A percentile compares a stretch with the other conserved stretches of the same genome.
phyloP scores from a whole-genome alignment of 2,329 filamentous ascomycete genomes.

The Biscogniauxia mediterranea region DNA sequence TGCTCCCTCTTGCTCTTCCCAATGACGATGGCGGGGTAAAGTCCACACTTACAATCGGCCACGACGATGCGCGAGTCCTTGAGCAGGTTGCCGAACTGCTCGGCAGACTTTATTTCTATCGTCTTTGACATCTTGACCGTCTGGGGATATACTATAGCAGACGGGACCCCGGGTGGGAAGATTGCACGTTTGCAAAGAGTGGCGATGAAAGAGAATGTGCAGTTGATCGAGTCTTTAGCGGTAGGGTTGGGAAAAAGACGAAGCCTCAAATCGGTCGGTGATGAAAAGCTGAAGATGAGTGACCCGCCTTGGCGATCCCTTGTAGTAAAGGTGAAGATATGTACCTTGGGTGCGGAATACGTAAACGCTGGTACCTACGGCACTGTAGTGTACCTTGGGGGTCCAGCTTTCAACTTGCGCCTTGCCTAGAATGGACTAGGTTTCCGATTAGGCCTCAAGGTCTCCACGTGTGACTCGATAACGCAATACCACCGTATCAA shows the following conservation, averaged over 20 bases:
- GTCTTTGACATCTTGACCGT: slow-evolving; percentile 42
- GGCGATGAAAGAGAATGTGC: not conserved
- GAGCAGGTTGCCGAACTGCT: slow-evolving; percentile 67
- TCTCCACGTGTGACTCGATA: not conserved
- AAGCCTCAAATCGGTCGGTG: not conserved
- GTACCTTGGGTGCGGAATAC: not conserved
- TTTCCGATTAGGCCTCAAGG: not conserved
- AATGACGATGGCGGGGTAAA: slow-evolving; percentile 31
- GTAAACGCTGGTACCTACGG: no score
- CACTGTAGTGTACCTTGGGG: no score
- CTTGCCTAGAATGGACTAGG: no score
- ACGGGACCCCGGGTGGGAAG: not conserved
- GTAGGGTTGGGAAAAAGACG: not conserved
- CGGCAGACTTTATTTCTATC: slow-evolving; percentile 49
- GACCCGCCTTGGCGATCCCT: not conserved
- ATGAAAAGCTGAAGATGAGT: not conserved
- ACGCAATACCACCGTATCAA: no score
- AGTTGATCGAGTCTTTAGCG: not conserved
- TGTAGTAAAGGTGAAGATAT: not conserved
- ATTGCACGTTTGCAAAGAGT: not conserved
- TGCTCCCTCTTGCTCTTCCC: slow-evolving; percentile 11
- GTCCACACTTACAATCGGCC: slow-evolving; percentile 71
- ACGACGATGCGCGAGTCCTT: slow-evolving; percentile 76
- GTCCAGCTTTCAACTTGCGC: no score
- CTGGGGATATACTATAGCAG: not conserved